Evolutionary conservation across 1,284 basidiomycete species (phyloP).

Genomic region (Malassezia arunalokei): DNA sequence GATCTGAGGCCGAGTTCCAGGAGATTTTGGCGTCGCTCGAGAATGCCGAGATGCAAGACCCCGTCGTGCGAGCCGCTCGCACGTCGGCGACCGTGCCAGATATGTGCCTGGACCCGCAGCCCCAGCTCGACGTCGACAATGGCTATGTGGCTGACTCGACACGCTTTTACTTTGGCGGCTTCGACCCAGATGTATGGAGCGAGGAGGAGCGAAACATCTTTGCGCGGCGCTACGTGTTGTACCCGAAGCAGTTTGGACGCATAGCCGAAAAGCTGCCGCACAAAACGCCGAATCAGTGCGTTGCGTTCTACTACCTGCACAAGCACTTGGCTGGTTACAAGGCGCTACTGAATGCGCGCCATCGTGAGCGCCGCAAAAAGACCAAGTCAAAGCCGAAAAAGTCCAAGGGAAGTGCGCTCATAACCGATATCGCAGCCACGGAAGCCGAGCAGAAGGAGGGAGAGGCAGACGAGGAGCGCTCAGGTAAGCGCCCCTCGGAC

Average conservation of each 20-base stretch:
- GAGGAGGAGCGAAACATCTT: conserved; percentile 70
- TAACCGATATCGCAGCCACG: conserved; percentile 42
- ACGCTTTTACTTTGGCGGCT: conserved; percentile 51
- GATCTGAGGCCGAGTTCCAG: conserved; percentile 91
- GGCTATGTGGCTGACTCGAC: conserved; percentile 65
- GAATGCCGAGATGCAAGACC: conserved; percentile 81
- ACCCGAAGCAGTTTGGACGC: conserved; percentile 82
- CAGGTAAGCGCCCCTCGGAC: background rate
- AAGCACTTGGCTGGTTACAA: conserved; percentile 56
- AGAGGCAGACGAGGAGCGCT: conserved; percentile 28
- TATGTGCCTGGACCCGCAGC: conserved; percentile 60
- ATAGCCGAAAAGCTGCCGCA: conserved; percentile 69
- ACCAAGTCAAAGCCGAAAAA: conserved; percentile 42
- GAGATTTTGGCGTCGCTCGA: conserved; percentile 87
- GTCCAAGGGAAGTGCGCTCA: conserved; percentile 44
- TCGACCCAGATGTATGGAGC: conserved; percentile 56
- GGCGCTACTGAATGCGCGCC: conserved; percentile 34
- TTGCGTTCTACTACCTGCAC: conserved; percentile 85
- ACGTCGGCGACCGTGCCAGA: conserved; percentile 86
- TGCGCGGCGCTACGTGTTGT: conserved; percentile 65
- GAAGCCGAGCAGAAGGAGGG: conserved; percentile 27
- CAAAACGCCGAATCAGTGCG: conserved; percentile 79
- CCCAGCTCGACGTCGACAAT: conserved; percentile 70
- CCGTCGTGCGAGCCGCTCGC: conserved; percentile 67
- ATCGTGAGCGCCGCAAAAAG: conserved; percentile 39